Conservation (phyloP, 768 basidiomycete genomes). For the Phlebiopsis flavidoalba region DNA sequence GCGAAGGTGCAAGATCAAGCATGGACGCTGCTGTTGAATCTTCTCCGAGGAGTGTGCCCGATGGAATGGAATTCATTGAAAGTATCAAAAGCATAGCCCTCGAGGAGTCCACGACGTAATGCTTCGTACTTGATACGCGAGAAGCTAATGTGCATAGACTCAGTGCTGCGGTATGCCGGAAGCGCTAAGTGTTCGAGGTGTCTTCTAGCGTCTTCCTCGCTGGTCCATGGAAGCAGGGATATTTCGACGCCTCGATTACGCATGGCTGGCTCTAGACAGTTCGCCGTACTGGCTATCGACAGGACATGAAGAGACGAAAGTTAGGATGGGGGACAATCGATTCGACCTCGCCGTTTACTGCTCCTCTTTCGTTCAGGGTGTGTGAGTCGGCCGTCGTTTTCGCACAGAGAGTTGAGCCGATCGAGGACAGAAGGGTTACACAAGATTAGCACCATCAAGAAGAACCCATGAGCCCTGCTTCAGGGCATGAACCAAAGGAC, state of each 20-base stretch:
- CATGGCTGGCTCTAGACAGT: conserved; percentile 97
- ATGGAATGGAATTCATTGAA: neutral
- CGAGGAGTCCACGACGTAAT: conserved; percentile 9
- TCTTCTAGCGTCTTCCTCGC: conserved; percentile 41
- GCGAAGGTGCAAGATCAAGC: conserved; percentile 3
- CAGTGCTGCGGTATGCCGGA: conserved; percentile 21
- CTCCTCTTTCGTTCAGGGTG: conserved; percentile 89
- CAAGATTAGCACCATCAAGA: conserved; percentile 87
- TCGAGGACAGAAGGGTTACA: conserved; percentile 96
- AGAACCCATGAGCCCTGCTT: conserved; percentile 86
- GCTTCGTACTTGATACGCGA: neutral
- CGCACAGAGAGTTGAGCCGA: conserved; percentile 93
- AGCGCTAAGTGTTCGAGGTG: conserved; percentile 46
- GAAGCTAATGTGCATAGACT: neutral
- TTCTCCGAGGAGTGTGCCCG: conserved; percentile 4
- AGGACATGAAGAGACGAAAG: conserved; percentile 92
- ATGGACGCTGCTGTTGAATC: conserved; percentile 7
- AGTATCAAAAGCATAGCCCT: neutral
- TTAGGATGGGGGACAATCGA: conserved; percentile 76
- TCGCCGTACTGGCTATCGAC: conserved; percentile 91
- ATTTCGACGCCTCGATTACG: conserved; percentile 94
- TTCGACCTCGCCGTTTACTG: conserved; percentile 71
- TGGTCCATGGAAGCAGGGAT: conserved; percentile 33
- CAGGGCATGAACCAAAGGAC: conserved; percentile 83
- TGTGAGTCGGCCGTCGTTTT: conserved; percentile 74